Evolutionary conservation across 108 stramenopile species (phyloP).

Genomic region (Mayamaea pseudoterrestris): DNA sequence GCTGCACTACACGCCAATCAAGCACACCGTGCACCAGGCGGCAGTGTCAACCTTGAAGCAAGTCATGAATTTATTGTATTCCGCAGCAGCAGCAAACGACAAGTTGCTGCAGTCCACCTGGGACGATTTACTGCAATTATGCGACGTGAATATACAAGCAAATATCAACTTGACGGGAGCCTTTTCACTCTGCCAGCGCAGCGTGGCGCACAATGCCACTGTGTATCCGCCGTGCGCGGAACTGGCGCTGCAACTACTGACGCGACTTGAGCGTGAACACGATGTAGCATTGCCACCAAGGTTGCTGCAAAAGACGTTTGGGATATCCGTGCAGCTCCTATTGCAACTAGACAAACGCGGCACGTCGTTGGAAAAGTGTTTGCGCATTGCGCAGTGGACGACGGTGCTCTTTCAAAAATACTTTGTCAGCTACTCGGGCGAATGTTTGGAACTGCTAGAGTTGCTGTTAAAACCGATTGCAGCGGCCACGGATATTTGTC

Average conservation of each 20-base stretch:
- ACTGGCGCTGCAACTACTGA: slow-evolving; percentile 23
- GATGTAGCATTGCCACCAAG: background rate
- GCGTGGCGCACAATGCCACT: slow-evolving; percentile 10
- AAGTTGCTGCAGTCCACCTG: slow-evolving; percentile 20
- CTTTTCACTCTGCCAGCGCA: slow-evolving; percentile 19
- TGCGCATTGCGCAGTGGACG: slow-evolving; percentile 17
- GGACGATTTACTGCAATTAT: slow-evolving; percentile 26
- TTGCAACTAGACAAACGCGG: background rate
- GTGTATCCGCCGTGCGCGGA: slow-evolving; percentile 28
- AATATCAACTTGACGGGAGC: slow-evolving; percentile 23
- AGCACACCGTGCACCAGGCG: slow-evolving; percentile 28
- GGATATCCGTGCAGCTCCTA: slow-evolving; percentile 1
- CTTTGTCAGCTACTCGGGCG: slow-evolving; percentile 9
- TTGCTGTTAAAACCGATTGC: slow-evolving; percentile 26
- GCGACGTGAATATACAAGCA: background rate
- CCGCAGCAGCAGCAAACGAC: background rate
- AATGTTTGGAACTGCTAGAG: slow-evolving; percentile 29
- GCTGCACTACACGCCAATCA: slow-evolving; percentile 7
- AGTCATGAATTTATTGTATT: slow-evolving; percentile 16
- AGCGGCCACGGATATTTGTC: slow-evolving; percentile 57
- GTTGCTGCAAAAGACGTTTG: background rate
- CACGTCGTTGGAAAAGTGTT: slow-evolving; percentile 10
- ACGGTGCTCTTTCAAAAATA: slow-evolving; percentile 21
- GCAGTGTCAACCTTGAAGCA: slow-evolving; percentile 31
- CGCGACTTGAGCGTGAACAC: slow-evolving; percentile 6